A percentile compares a stretch with the other conserved stretches of the same genome.
These are phyloP conservation scores for Allomyces macrogynus DNA, from an alignment of 192 early-diverging fungal species.

Conservation along the genomic window DNA sequence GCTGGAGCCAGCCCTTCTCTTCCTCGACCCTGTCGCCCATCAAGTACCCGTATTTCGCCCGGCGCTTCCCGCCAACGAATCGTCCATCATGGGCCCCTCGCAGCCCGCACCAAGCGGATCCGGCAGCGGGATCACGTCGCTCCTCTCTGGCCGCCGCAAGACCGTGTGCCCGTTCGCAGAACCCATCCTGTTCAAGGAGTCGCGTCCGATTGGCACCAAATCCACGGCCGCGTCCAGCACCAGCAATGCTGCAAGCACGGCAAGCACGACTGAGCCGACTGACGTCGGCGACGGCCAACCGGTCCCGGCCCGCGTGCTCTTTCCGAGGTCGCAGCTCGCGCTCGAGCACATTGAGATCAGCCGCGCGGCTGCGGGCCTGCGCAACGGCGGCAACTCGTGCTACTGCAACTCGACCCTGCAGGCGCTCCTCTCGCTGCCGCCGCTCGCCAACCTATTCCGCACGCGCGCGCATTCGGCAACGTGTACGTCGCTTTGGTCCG, in stretches of 20 bases:
- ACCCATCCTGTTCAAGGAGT: background rate
- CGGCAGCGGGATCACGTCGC: too few relatives aligned
- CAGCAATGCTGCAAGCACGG: background rate
- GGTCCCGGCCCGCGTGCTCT: background rate
- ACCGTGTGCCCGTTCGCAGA: background rate
- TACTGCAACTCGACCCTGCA: constrained; percentile 64
- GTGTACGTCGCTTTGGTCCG: constrained; percentile 38
- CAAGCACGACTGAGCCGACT: background rate
- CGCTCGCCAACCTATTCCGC: constrained; percentile 46
- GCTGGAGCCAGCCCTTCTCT: too few relatives aligned
- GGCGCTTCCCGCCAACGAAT: too few relatives aligned
- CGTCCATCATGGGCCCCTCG: too few relatives aligned
- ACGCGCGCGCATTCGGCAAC: constrained; percentile 29
- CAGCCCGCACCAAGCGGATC: too few relatives aligned
- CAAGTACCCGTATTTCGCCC: too few relatives aligned
- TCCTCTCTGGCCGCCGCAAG: too few relatives aligned
- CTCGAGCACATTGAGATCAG: constrained; percentile 8
- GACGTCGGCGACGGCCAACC: background rate
- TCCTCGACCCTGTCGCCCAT: too few relatives aligned
- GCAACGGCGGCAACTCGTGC: constrained; percentile 57
- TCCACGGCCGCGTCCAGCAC: background rate
- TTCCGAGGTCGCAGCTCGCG: background rate
- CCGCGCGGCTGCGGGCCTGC: constrained; percentile 42
- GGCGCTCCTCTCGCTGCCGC: constrained; percentile 54
- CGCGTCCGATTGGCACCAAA: background rate